A percentile compares a stretch with the other conserved stretches of the same genome.
Conservation (phyloP, 345 rosid species). For the Aquilaria sinensis region DNA sequence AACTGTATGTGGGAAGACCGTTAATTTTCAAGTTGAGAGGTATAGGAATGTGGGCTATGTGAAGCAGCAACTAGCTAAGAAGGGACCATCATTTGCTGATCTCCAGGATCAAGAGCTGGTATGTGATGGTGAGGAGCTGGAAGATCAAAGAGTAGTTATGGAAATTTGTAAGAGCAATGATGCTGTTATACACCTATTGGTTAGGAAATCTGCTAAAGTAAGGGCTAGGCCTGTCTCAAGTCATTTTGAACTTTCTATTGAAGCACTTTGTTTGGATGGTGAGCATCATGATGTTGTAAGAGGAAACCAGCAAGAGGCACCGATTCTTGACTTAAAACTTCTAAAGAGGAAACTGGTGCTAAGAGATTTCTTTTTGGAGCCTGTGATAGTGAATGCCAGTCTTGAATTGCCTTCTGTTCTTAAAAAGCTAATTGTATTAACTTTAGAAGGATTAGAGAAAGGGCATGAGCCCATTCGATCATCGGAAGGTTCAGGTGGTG, state of each 20-base stretch:
- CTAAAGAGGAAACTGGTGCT: slow-evolving; percentile 18
- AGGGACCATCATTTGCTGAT: slow-evolving; percentile 34
- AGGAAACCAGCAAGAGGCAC: slow-evolving; percentile 17
- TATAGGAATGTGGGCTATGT: slow-evolving; percentile 64
- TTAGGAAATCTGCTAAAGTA: slow-evolving; percentile 51
- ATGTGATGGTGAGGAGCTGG: slow-evolving; percentile 72
- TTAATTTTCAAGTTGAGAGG: slow-evolving; percentile 53
- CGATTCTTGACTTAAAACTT: slow-evolving; percentile 9
- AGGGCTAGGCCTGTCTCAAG: slow-evolving; percentile 43
- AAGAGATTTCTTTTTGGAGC: slow-evolving; percentile 51
- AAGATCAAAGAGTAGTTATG: slow-evolving; percentile 65
- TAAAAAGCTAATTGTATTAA: slow-evolving; percentile 49
- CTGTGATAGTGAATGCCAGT: slow-evolving; percentile 34
- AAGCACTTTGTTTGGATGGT: slow-evolving; percentile 26
- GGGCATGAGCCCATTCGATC: slow-evolving; percentile 59
- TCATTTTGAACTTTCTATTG: slow-evolving; percentile 49
- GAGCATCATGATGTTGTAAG: slow-evolving; percentile 14
- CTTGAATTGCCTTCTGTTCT: slow-evolving; percentile 34
- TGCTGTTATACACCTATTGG: slow-evolving; percentile 51
- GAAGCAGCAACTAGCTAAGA: slow-evolving; percentile 61
- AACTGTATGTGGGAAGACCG: slow-evolving; percentile 59
- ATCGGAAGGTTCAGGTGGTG: slow-evolving; percentile 85
- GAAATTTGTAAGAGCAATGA: slow-evolving; percentile 52
- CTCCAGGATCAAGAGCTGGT: slow-evolving; percentile 53
- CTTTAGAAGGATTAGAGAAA: slow-evolving; percentile 56